Evolutionary conservation across 495 filamentous ascomycete genomes (phyloP).

Genomic region (Aspergillus incahuasiensis): DNA sequence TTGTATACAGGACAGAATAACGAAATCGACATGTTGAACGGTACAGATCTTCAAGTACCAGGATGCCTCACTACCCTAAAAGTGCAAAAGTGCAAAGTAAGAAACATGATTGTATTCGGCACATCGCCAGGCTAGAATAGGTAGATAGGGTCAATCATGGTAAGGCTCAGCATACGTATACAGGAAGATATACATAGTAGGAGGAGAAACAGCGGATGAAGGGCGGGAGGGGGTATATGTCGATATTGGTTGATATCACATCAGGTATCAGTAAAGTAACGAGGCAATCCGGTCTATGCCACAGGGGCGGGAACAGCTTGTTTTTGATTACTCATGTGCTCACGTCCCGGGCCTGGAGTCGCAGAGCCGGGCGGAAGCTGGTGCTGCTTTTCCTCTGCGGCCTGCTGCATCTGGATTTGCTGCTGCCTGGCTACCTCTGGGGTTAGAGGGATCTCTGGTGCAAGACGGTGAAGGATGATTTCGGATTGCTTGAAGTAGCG

Average conservation of each 20-base stretch:
- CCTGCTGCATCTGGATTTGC: constrained; percentile 41
- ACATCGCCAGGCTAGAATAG: background rate
- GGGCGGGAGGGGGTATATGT: constrained; percentile 17
- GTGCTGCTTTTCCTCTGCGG: constrained; percentile 35
- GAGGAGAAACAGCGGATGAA: background rate
- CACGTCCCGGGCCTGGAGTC: constrained; percentile 37
- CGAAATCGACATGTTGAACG: too few species aligned
- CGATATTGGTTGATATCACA: constrained; percentile 2
- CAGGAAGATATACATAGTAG: constrained; percentile 9
- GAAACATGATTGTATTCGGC: background rate
- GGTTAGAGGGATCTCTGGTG: constrained; percentile 59
- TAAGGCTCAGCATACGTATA: constrained; percentile 1
- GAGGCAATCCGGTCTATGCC: constrained; percentile 19
- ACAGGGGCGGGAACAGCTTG: constrained; percentile 26
- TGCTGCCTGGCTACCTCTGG: constrained; percentile 45
- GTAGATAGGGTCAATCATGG: background rate
- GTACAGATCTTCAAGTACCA: background rate
- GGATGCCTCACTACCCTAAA: background rate
- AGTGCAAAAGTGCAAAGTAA: background rate
- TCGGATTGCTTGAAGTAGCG: constrained; percentile 99
- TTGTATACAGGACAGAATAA: too few species aligned
- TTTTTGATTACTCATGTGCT: constrained; percentile 15
- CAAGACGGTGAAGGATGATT: constrained; percentile 94
- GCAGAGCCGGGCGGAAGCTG: constrained; percentile 38
- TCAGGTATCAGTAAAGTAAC: background rate